Conservation (phyloP, 805 yeast genomes). For the Scheffersomyces ergatensis region DNA sequence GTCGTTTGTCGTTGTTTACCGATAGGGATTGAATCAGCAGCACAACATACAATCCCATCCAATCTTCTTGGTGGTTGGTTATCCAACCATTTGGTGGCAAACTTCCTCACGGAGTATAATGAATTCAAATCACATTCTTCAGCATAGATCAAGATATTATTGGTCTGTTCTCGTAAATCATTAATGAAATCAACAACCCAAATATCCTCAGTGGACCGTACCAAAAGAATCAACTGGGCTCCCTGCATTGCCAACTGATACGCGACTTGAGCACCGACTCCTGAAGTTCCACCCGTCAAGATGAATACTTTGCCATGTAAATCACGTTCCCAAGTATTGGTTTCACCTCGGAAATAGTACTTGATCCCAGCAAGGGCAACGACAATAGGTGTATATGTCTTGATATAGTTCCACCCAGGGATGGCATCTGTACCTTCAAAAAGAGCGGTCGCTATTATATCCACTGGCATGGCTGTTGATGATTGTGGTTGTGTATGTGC, state of each 20-base stretch:
- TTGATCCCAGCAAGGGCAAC: conserved; percentile 51
- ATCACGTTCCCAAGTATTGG: conserved; percentile 90
- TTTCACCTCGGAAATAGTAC: conserved; percentile 73
- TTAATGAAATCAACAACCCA: conserved; percentile 82
- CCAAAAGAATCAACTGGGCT: conserved; percentile 79
- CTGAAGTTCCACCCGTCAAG: conserved; percentile 92
- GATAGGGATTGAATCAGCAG: conserved; percentile 77
- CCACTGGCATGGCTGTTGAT: conserved; percentile 83
- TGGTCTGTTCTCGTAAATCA: conserved; percentile 67
- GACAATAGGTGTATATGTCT: conserved; percentile 54
- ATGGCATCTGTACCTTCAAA: conserved; percentile 71
- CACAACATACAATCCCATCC: conserved; percentile 87
- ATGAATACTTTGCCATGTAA: conserved; percentile 85
- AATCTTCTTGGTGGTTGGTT: conserved; percentile 85
- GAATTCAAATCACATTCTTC: conserved; percentile 83
- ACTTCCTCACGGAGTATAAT: conserved; percentile 73
- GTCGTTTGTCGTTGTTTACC: conserved; percentile 64
- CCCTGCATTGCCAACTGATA: conserved; percentile 75
- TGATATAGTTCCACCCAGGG: conserved; percentile 70
- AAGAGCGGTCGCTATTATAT: conserved; percentile 67
- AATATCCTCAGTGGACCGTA: conserved; percentile 57
- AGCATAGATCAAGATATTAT: conserved; percentile 79
- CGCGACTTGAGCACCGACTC: conserved; percentile 77
- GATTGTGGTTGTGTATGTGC: neutral
- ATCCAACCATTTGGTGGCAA: conserved; percentile 94